Evolutionary conservation across 306 rosid genomes (phyloP).

Genomic region (Castanea crenata): DNA sequence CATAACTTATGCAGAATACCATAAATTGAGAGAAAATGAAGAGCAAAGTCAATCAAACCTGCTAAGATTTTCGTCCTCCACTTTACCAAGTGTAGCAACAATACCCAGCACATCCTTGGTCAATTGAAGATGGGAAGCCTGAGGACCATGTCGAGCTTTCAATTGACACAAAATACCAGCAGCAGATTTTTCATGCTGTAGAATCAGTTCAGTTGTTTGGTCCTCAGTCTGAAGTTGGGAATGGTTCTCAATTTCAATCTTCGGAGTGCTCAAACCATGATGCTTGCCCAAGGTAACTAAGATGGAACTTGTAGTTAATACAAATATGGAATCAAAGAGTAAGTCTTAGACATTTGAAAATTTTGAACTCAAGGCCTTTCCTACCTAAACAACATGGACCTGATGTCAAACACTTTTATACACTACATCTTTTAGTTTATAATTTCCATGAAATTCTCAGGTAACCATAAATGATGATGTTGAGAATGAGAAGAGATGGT

Average conservation of each 20-base stretch:
- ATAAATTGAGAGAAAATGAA: neutral
- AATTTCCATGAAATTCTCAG: neutral
- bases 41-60: constrained; percentile 39
- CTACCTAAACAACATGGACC: neutral
- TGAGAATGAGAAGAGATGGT: neutral
- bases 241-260: constrained; percentile 32
- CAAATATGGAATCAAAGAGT: constrained; percentile 1
- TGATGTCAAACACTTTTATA: neutral
- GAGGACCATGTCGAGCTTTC: constrained; percentile 48
- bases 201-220: constrained; percentile 57
- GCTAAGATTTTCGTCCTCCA: constrained; percentile 67
- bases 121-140: constrained; percentile 42
- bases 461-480: neutral
- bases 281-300: constrained; percentile 50
- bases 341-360: neutral
- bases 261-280: constrained; percentile 42
- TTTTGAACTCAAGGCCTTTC: neutral
- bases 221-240: constrained; percentile 37
- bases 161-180: constrained; percentile 67
- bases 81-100: constrained; percentile 71
- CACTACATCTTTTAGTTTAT: neutral
- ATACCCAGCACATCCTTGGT: constrained; percentile 70
- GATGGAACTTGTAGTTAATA: constrained; percentile 19
- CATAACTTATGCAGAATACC: neutral
- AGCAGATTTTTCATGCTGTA: constrained; percentile 61